Evolutionary conservation across 352 stramenopile genomes (phyloP).

Genomic region (Phytophthora pluvialis): DNA sequence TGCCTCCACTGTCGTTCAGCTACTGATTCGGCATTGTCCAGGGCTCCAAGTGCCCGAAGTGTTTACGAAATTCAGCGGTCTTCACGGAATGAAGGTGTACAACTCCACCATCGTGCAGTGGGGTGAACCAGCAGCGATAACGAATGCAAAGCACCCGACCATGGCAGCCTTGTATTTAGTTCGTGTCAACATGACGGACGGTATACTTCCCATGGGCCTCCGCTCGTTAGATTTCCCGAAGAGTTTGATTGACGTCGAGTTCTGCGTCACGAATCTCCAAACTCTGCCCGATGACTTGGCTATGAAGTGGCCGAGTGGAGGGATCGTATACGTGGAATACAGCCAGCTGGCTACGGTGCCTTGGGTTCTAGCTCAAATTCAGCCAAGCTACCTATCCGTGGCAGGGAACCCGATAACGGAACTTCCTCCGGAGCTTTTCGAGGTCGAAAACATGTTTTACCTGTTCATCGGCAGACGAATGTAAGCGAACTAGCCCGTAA

Average conservation of each 20-base stretch:
- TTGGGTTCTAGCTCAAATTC: slow-evolving; percentile 10
- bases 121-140: slow-evolving; percentile 8
- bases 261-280: slow-evolving; percentile 31
- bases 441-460: background rate
- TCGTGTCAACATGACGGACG: slow-evolving; percentile 7
- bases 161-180: background rate
- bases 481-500: background rate
- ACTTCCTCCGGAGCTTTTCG: slow-evolving; percentile 7
- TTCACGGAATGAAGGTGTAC: slow-evolving; percentile 10
- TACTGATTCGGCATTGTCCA: slow-evolving; percentile 5
- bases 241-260: slow-evolving; percentile 41
- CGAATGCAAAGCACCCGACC: background rate
- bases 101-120: slow-evolving; percentile 9
- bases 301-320: slow-evolving; percentile 27
- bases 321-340: slow-evolving; percentile 1
- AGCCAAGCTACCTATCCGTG: slow-evolving; percentile 24
- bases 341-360: slow-evolving; percentile 16
- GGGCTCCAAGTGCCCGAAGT: slow-evolving; percentile 15
- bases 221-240: slow-evolving; percentile 39
- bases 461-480: slow-evolving; percentile 9
- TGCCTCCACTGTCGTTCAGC: slow-evolving; percentile 6
- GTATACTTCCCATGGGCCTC: slow-evolving; percentile 21
- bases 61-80: background rate
- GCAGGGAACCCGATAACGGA: slow-evolving; percentile 14
- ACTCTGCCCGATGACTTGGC: slow-evolving; percentile 32